A percentile compares a stretch with the other conserved stretches of the same genome.
These are phyloP conservation scores for Botryotinia narcissicola DNA, from an alignment of 2,329 filamentous ascomycete species.

Conservation along the genomic window DNA sequence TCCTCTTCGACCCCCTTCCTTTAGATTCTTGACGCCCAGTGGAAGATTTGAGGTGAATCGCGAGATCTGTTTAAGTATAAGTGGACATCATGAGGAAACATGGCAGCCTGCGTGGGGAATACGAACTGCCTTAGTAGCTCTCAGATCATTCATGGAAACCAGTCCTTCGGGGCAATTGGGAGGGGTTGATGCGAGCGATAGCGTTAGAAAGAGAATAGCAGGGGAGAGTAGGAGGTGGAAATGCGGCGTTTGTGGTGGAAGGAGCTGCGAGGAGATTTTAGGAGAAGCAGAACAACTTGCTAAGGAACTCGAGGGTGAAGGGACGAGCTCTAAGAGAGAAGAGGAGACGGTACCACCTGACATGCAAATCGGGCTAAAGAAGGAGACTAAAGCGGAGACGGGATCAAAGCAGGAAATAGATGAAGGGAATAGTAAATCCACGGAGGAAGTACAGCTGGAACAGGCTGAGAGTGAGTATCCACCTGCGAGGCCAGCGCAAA, in stretches of 20 bases:
- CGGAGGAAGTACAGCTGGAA: conserved; percentile 38
- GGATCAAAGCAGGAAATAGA: not conserved
- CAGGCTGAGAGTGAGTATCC: conserved; percentile 54
- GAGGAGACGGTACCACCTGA: conserved; percentile 13
- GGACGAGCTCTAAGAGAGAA: conserved; percentile 57
- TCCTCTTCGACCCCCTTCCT: conserved; percentile 87
- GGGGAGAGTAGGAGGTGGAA: conserved; percentile 61
- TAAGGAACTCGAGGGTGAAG: conserved; percentile 47
- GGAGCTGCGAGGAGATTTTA: conserved; percentile 72
- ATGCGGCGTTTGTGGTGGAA: conserved; percentile 67
- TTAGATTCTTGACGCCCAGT: conserved; percentile 89
- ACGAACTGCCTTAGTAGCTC: conserved; percentile 75
- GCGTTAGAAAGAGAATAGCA: conserved; percentile 67
- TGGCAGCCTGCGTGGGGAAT: conserved; percentile 99
- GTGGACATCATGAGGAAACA: conserved; percentile 93
- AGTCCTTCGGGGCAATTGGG: conserved; percentile 86
- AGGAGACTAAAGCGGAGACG: conserved; percentile 52
- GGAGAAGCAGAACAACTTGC: conserved; percentile 63
- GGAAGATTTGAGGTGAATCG: conserved; percentile 95
- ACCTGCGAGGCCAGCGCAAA: conserved; percentile 36
- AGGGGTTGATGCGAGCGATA: conserved; percentile 73
- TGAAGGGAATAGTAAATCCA: conserved; percentile 5
- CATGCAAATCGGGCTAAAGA: conserved; percentile 8
- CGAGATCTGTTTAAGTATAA: conserved; percentile 93
- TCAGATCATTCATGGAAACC: conserved; percentile 91